Base-by-base conservation (phyloP, 2,329 filamentous ascomycete genomes). In the Scedosporium minutisporum region DNA sequence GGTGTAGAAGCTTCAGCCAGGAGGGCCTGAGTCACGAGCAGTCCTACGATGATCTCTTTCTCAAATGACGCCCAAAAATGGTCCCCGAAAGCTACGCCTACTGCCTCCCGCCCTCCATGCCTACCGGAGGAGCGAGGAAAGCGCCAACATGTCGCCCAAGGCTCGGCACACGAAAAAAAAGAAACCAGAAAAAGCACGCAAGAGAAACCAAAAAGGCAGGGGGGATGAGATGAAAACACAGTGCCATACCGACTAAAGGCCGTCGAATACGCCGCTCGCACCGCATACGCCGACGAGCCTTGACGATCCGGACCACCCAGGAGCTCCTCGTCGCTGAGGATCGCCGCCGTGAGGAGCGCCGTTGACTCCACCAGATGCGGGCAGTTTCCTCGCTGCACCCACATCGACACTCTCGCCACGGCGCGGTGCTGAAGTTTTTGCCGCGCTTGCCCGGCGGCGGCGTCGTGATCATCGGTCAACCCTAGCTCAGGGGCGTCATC, bases 321-420 rank as follows among this genome's bases (percentile, higher is more conserved):
- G 18, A 68, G 68, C 44, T 71, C 71, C 65, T 78, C 77, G 75
- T 92, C 89, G 69, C 85, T 83, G 60, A 92, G 75, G 21, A 87
- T 76, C 29, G 88, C 89, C 65, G 88, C 85, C 67, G 84, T 84
- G 64, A 95, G 78, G 65, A 91, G 81, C 2, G 87, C 88, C 51
- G 90, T 93, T 42, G 87, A 89, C 75, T 93, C 90, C 62, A 93
- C 83, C 74, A 91, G 80, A 76, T 93, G 88, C 62, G 90, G 90
- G 65, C 91, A 88, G 68, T 85, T 85, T 66, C 87, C 87, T 71
- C 88, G 84, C 69, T 88, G 82, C 80, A 88, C 85, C 88, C 87
- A 89, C 74, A 87, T 81, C 51, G 82, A 81, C 58, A 87, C 84
- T 60, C 81, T 78, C 60, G 82, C 81, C 58, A 87, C 82, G 63